Percentiles rank a stretch among this genome's conserved stretches.
phyloP scores from a whole-genome alignment of 2,329 filamentous ascomycete species.

The Monilinia fructigena region DNA sequence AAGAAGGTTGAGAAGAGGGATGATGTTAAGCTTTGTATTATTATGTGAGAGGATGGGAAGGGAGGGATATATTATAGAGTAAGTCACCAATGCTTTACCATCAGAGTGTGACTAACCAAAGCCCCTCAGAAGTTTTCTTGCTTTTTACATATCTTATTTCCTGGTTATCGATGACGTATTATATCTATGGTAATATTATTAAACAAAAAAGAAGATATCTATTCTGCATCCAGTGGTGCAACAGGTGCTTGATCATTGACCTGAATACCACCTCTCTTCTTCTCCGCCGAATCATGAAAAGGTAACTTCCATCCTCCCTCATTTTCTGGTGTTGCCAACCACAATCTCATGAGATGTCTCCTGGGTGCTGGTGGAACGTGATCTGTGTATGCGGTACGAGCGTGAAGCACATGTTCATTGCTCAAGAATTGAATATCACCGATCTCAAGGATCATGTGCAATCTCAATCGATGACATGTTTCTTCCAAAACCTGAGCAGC shows the following conservation, averaged over 20 bases:
- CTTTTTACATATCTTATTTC: neutral
- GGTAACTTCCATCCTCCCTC: constrained; percentile 86
- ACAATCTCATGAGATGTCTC: constrained; percentile 78
- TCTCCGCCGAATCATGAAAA: constrained; percentile 76
- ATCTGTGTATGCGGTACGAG: constrained; percentile 76
- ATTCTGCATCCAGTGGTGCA: constrained; percentile 76
- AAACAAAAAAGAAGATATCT: constrained; percentile 31
- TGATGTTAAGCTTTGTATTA: constrained; percentile 6
- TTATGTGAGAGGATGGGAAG: neutral
- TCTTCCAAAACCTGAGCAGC: constrained; percentile 71
- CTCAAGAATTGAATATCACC: constrained; percentile 86
- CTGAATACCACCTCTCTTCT: constrained; percentile 86
- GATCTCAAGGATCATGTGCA: constrained; percentile 84
- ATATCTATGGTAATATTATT: constrained; percentile 13
- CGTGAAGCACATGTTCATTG: constrained; percentile 79
- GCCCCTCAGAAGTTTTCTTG: neutral
- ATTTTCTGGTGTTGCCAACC: constrained; percentile 76
- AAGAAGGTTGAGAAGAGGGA: neutral
- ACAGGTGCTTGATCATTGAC: constrained; percentile 76
- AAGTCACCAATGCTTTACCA: neutral
- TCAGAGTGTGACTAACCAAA: neutral
- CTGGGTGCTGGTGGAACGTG: constrained; percentile 65
- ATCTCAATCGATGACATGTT: constrained; percentile 67
- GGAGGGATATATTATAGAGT: neutral
- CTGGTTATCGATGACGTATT: neutral